phyloP scores from a whole-genome alignment of 2,329 filamentous ascomycete genomes.

The Trematosphaeria pertusa region DNA sequence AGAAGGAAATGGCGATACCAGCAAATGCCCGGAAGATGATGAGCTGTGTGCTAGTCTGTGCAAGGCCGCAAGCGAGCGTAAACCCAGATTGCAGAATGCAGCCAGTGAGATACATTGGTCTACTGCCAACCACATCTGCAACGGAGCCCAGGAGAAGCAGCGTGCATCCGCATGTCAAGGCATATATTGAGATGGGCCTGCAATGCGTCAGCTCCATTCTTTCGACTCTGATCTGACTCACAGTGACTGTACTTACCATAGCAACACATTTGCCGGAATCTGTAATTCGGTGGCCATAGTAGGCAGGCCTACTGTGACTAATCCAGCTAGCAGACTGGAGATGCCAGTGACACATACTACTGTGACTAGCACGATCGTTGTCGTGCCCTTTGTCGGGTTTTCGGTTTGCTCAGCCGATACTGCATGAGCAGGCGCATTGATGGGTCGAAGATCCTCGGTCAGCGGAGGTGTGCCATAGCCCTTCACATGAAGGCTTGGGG shows the following conservation, averaged over 20 bases:
- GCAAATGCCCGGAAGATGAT: conserved; percentile 57
- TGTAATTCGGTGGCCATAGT: conserved; percentile 48
- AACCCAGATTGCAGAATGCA: conserved; percentile 54
- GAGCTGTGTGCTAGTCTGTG: conserved; percentile 48
- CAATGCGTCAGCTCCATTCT: conserved; percentile 9
- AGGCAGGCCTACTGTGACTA: conserved; percentile 52
- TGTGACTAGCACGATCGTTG: conserved; percentile 33
- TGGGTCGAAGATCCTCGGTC: conserved; percentile 20
- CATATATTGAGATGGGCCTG: conserved; percentile 47
- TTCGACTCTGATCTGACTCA: neutral
- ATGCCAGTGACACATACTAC: conserved; percentile 38
- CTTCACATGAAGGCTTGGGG: conserved; percentile 20
- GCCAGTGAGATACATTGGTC: conserved; percentile 56
- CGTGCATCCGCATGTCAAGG: conserved; percentile 56
- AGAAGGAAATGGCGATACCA: conserved; percentile 56
- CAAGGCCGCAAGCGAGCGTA: conserved; percentile 54
- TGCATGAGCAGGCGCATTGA: conserved; percentile 16
- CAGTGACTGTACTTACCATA: conserved; percentile 30
- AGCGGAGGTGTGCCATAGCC: conserved; percentile 11
- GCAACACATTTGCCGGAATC: conserved; percentile 30
- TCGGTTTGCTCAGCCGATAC: conserved; percentile 22
- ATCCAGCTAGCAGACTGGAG: conserved; percentile 40
- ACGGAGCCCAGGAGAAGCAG: conserved; percentile 60
- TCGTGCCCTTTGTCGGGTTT: conserved; percentile 30
- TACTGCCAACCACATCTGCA: conserved; percentile 59